A percentile compares a stretch with the other conserved stretches of the same genome.
Conservation (phyloP, 1,284 basidiomycete genomes). For the Cutaneotrichosporon curvatum region DNA sequence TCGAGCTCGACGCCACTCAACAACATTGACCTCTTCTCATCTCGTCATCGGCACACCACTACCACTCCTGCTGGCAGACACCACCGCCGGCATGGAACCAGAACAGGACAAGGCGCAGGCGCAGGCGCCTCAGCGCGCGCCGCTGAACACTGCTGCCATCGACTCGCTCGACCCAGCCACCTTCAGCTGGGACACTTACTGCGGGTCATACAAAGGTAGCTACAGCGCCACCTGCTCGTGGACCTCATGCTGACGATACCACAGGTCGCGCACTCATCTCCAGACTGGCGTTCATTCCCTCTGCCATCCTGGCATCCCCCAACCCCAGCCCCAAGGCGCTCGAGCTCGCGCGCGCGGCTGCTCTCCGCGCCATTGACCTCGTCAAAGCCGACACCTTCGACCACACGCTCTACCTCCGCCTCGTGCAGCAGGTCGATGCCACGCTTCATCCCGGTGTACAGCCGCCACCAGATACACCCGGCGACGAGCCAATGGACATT, state of each 20-base stretch:
- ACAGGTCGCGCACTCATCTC: conserved; percentile 40
- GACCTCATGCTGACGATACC: conserved; percentile 6
- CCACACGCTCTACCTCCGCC: conserved; percentile 14
- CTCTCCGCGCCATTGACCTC: conserved; percentile 24
- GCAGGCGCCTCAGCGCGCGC: background rate
- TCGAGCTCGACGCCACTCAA: too few species aligned
- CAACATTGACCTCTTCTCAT: too few species aligned
- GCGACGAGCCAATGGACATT: conserved; percentile 20
- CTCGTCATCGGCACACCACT: too few species aligned
- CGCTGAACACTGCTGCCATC: background rate
- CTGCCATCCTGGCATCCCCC: conserved; percentile 11
- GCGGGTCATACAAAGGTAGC: conserved; percentile 34
- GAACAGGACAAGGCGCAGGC: too few species aligned
- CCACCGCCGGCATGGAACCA: too few species aligned
- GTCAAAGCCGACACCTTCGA: conserved; percentile 29
- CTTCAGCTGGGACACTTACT: conserved; percentile 27
- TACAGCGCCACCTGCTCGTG: background rate
- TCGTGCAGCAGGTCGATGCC: conserved; percentile 9
- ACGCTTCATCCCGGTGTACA: conserved; percentile 2
- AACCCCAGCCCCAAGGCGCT: conserved; percentile 13
- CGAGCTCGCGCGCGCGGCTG: conserved; percentile 23
- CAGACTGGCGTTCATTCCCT: conserved; percentile 26
- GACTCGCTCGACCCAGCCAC: conserved; percentile 8
- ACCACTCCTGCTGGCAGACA: too few species aligned
- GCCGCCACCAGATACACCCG: background rate